Percentiles rank a stretch among this genome's conserved stretches.
phyloP scores from a whole-genome alignment of 345 rosid species.

The Brassica nigra region DNA sequence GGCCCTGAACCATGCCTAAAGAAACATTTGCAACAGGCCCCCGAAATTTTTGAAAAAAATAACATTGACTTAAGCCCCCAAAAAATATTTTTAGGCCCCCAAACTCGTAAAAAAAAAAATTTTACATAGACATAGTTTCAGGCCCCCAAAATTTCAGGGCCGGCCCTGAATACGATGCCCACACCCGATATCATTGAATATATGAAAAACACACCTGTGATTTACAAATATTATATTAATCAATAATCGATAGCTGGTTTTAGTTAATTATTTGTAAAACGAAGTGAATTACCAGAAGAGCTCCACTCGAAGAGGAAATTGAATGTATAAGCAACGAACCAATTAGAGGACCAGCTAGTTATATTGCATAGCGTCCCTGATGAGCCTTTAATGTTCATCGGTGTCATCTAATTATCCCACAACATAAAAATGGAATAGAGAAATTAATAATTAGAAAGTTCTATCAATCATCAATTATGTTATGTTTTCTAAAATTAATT shows the following conservation, averaged over 20 bases:
- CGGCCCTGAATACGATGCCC: constrained; percentile 49
- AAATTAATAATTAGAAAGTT: neutral
- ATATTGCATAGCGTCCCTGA: constrained; percentile 85
- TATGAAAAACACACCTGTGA: constrained; percentile 67
- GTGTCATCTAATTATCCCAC: constrained; percentile 58
- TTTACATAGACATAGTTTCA: too few species aligned
- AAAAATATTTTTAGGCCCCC: too few species aligned
- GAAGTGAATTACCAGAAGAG: constrained; percentile 27
- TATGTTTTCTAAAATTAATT: constrained; percentile 2
- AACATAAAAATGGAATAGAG: neutral
- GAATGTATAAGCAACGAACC: constrained; percentile 71
- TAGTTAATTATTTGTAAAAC: neutral
- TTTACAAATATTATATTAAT: neutral
- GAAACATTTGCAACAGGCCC: too few species aligned
- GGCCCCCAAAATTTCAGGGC: too few species aligned
- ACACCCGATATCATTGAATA: constrained; percentile 59
- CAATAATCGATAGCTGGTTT: neutral
- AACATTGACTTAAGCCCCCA: too few species aligned
- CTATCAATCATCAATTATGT: neutral
- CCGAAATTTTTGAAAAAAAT: too few species aligned
- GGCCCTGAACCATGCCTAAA: too few species aligned
- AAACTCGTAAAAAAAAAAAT: too few species aligned
- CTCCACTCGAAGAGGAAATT: constrained; percentile 53
- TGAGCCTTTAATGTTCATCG: constrained; percentile 77
- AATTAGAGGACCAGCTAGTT: constrained; percentile 78